These are phyloP conservation scores for Aspergillus latus DNA, from an alignment of 2,329 filamentous ascomycete species.

Conservation along the genomic window DNA sequence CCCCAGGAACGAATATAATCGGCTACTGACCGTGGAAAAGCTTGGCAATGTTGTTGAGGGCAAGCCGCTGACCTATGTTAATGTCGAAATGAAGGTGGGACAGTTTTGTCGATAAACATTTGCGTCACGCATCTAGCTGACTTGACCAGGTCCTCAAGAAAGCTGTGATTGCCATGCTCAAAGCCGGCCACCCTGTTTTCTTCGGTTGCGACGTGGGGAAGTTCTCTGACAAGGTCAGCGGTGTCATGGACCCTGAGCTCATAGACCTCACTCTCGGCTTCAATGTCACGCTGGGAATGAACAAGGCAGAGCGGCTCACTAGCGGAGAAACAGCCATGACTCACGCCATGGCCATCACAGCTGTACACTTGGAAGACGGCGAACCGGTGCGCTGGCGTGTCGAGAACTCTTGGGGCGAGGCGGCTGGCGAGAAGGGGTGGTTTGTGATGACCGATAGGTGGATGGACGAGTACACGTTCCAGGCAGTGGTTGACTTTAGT, in stretches of 20 bases:
- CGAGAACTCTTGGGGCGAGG: conserved; percentile 79
- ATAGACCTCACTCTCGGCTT: conserved; percentile 83
- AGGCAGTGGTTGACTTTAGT: conserved; percentile 76
- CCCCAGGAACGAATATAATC: conserved; percentile 72
- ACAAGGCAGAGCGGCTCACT: conserved; percentile 71
- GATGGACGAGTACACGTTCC: conserved; percentile 81
- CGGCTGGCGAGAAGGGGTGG: conserved; percentile 72
- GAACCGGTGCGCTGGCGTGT: conserved; percentile 76
- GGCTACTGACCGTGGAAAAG: conserved; percentile 71
- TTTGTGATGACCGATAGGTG: conserved; percentile 84
- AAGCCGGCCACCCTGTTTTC: conserved; percentile 76
- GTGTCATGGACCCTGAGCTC: conserved; percentile 77
- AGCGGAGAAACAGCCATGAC: conserved; percentile 82
- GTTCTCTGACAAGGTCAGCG: conserved; percentile 65
- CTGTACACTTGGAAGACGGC: conserved; percentile 72
- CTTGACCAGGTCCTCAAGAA: conserved; percentile 60
- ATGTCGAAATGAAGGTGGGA: conserved; percentile 64
- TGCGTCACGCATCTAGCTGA: not conserved
- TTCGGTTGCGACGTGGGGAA: conserved; percentile 88
- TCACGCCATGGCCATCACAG: conserved; percentile 88
- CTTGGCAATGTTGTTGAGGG: conserved; percentile 82
- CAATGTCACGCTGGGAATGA: conserved; percentile 70
- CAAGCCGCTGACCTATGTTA: conserved; percentile 74
- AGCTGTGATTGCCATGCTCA: conserved; percentile 74
- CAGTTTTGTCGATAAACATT: no score